Percentiles rank a stretch among this genome's conserved stretches.
phyloP scores from a whole-genome alignment of 352 stramenopile genomes.

The Albugo laibachii region DNA sequence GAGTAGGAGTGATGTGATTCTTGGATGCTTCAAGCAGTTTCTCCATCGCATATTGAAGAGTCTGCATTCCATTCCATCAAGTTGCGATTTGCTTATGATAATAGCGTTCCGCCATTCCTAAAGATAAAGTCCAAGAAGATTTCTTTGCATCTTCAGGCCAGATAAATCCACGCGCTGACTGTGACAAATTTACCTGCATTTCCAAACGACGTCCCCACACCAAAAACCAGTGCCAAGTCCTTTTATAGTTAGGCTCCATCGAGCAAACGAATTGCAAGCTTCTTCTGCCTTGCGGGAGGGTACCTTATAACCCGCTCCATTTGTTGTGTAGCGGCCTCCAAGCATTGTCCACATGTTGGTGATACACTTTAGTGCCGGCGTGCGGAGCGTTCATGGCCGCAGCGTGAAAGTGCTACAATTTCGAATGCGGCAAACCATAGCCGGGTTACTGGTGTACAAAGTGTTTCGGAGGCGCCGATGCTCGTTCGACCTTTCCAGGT shows the following conservation, averaged over 20 bases:
- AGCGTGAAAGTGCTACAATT: no score
- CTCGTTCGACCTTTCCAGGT: no score
- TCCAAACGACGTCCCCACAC: neutral
- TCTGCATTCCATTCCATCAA: neutral
- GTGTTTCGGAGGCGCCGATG: no score
- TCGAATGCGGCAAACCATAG: no score
- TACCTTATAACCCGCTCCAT: neutral
- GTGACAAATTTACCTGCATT: neutral
- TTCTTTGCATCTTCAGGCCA: neutral
- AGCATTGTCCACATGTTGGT: no score
- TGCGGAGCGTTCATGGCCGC: no score
- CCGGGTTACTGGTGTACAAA: no score
- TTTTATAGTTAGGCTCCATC: slow-evolving; percentile 2
- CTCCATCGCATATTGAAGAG: neutral
- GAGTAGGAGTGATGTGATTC: neutral
- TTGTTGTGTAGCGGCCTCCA: no score
- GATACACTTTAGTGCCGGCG: no score
- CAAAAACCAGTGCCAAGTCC: slow-evolving; percentile 1
- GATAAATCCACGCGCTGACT: neutral
- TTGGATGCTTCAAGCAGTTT: neutral
- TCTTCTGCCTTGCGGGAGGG: neutral
- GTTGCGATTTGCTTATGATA: neutral
- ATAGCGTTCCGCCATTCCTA: neutral
- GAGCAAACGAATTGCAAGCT: neutral
- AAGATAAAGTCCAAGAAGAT: neutral